phyloP scores from a whole-genome alignment of 2,329 filamentous ascomycete species.

The Colletotrichum tamarilloi region DNA sequence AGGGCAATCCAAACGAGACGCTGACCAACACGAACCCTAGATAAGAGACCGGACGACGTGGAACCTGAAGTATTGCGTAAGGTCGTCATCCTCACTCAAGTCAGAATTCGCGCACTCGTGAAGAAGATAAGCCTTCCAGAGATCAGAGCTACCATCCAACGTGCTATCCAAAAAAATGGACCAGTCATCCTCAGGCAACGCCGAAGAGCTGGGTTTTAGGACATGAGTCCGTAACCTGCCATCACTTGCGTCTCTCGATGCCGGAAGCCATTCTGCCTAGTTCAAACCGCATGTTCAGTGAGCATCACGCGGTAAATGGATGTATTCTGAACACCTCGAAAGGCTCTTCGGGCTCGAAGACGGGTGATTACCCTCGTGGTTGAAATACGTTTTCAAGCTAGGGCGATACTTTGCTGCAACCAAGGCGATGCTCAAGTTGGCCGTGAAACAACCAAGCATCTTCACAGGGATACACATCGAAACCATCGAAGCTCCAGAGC shows the following conservation, averaged over 20 bases:
- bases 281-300: slow-evolving; percentile 37
- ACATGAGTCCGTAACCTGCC: not conserved
- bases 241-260: not conserved
- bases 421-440: slow-evolving; percentile 44
- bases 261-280: rapidly evolving
- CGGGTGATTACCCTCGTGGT: slow-evolving; percentile 29
- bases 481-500: not conserved
- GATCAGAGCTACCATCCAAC: not conserved
- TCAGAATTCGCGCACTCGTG: not conserved
- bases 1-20: too few relatives aligned
- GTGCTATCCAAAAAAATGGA: not conserved
- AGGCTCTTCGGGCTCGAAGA: slow-evolving; percentile 20
- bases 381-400: slow-evolving; percentile 38
- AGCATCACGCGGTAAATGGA: slow-evolving; percentile 42
- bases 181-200: not conserved
- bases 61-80: not conserved
- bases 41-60: not conserved
- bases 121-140: not conserved
- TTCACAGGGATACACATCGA: slow-evolving; percentile 39
- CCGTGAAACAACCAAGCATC: slow-evolving; percentile 38
- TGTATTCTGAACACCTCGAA: slow-evolving; percentile 39
- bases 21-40: not conserved
- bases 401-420: slow-evolving; percentile 42
- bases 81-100: not conserved
- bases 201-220: not conserved